Conservation (phyloP, 2,329 filamentous ascomycete genomes). For the Ceratocystis harringtonii region DNA sequence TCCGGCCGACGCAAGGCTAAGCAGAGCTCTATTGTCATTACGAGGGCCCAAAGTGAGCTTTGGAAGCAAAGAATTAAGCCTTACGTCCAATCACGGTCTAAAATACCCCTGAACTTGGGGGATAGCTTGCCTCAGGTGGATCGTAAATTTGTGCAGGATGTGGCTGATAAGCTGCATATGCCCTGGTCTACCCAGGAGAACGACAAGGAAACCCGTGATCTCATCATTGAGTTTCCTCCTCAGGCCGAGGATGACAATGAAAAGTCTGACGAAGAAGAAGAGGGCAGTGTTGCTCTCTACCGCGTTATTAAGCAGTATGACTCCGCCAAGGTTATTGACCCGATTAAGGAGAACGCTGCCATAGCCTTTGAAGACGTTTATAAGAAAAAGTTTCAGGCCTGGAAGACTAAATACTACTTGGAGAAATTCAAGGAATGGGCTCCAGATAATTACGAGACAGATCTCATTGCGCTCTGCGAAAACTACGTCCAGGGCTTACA, state of each 20-base stretch:
- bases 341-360: constrained; percentile 64
- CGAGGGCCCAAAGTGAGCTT: constrained; percentile 63
- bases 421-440: constrained; percentile 81
- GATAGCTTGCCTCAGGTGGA: constrained; percentile 62
- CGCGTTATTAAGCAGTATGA: constrained; percentile 84
- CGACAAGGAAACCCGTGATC: constrained; percentile 38
- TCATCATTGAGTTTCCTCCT: constrained; percentile 36
- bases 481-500: constrained; percentile 97
- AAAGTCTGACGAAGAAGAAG: constrained; percentile 52
- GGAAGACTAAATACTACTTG: constrained; percentile 90
- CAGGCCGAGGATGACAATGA: constrained; percentile 41
- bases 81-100: constrained; percentile 57
- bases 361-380: constrained; percentile 71
- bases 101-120: constrained; percentile 57
- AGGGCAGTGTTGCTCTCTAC: constrained; percentile 71
- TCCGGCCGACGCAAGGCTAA: constrained; percentile 26
- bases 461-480: constrained; percentile 69
- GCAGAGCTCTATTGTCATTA: constrained; percentile 55
- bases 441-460: constrained; percentile 55
- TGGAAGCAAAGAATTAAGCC: constrained; percentile 69
- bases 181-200: constrained; percentile 44
- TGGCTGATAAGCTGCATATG: constrained; percentile 49
- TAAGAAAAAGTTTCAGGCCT: constrained; percentile 72
- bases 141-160: constrained; percentile 81
- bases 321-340: constrained; percentile 70